A percentile compares a stretch with the other conserved stretches of the same genome.
Conservation (phyloP, 2,329 filamentous ascomycete species). For the Paecilomyces dactylethromorphus region DNA sequence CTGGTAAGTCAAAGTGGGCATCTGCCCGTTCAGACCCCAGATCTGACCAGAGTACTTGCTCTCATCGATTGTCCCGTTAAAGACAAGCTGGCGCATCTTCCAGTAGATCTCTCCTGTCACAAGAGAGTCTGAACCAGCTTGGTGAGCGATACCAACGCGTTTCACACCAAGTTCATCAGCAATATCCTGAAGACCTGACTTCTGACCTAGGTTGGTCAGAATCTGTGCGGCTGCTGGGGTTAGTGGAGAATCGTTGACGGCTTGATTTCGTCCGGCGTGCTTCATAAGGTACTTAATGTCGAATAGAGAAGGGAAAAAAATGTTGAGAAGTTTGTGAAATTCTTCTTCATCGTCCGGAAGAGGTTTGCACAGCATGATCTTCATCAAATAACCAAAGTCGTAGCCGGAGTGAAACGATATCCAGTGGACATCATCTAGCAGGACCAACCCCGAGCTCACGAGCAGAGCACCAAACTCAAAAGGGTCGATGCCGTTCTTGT, state of each 20-base stretch:
- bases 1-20: slow-evolving; percentile 43
- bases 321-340: slow-evolving; percentile 81
- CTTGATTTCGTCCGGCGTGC: slow-evolving; percentile 66
- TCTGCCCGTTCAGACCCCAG: slow-evolving; percentile 79
- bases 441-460: slow-evolving; percentile 85
- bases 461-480: slow-evolving; percentile 81
- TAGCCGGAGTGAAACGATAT: slow-evolving; percentile 97
- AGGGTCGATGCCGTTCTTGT: slow-evolving; percentile 84
- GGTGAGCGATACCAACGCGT: slow-evolving; percentile 79
- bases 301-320: slow-evolving; percentile 88
- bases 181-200: slow-evolving; percentile 87
- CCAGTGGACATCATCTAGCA: slow-evolving; percentile 85
- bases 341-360: slow-evolving; percentile 84
- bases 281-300: slow-evolving; percentile 98
- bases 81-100: slow-evolving; percentile 82
- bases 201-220: slow-evolving; percentile 77
- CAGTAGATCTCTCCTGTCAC: slow-evolving; percentile 94
- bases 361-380: slow-evolving; percentile 76
- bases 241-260: slow-evolving; percentile 56
- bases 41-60: slow-evolving; percentile 80
- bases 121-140: slow-evolving; percentile 87
- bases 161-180: slow-evolving; percentile 89
- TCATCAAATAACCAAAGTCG: slow-evolving; percentile 95
- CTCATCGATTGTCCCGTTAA: slow-evolving; percentile 71
- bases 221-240: slow-evolving; percentile 65